Conservation (phyloP, 805 yeast genomes). For the Torulaspora franciscae region DNA sequence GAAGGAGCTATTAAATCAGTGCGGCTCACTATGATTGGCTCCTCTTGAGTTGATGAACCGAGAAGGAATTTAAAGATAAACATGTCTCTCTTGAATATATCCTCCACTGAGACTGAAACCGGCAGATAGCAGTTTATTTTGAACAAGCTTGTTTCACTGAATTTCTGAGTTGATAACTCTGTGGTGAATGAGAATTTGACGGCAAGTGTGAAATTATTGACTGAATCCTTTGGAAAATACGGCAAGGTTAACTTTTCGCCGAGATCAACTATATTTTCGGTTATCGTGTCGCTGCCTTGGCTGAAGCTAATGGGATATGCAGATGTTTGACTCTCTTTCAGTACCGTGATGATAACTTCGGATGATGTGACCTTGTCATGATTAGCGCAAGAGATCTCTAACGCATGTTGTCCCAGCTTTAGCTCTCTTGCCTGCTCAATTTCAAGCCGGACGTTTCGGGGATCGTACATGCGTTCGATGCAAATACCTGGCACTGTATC, state of each 20-base stretch:
- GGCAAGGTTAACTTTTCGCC: conserved; percentile 8
- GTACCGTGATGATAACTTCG: conserved; percentile 8
- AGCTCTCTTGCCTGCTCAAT: conserved; percentile 18
- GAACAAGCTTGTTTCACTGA: conserved; percentile 16
- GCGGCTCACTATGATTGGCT: conserved; percentile 25
- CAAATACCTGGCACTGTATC: conserved; percentile 5
- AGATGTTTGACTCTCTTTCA: conserved; percentile 2
- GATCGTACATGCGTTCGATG: conserved; percentile 19
- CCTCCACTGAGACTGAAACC: conserved; percentile 34
- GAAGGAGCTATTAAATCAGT: conserved; percentile 14
- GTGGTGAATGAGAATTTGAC: conserved; percentile 15
- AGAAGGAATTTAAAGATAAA: conserved; percentile 31
- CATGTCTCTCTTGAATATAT: conserved; percentile 26
- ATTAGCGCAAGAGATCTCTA: conserved; percentile 17
- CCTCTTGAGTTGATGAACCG: conserved; percentile 24
- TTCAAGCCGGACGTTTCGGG: conserved; percentile 17
- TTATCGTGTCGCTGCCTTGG: conserved; percentile 3
- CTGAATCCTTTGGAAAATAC: conserved; percentile 18
- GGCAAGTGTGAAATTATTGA: conserved; percentile 18
- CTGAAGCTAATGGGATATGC: conserved; percentile 12
- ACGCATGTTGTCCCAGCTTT: conserved; percentile 20
- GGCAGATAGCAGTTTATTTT: conserved; percentile 24
- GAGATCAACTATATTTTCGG: conserved; percentile 4
- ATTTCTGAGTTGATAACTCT: conserved; percentile 6
- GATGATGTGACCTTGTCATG: conserved; percentile 5